Evolutionary conservation across 1,139 yeast genomes (phyloP).

Genomic region (Pneumocystis carinii): DNA sequence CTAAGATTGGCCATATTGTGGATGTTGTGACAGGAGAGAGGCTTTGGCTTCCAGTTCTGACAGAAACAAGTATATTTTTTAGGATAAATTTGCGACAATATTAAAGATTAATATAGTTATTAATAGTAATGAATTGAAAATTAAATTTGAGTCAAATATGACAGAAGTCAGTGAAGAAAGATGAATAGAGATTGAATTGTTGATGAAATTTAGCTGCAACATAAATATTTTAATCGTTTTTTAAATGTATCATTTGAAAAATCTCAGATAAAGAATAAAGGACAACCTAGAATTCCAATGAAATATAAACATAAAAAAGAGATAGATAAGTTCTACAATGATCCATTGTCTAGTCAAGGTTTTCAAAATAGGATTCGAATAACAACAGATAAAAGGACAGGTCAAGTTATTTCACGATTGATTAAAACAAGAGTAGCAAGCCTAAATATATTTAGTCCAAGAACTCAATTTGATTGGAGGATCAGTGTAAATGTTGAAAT

Average conservation of each 20-base stretch:
- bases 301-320: not conserved
- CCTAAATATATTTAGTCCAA: slow-evolving; percentile 13
- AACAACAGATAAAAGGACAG: not conserved
- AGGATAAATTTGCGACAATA: not conserved
- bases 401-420: not conserved
- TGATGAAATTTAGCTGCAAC: not conserved
- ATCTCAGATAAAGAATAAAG: not conserved
- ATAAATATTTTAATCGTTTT: not conserved
- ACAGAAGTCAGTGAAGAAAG: not conserved
- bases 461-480: slow-evolving; percentile 12
- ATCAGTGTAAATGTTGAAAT: slow-evolving; percentile 13
- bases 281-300: not conserved
- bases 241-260: not conserved
- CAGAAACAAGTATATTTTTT: not conserved
- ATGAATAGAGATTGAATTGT: not conserved
- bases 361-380: not conserved
- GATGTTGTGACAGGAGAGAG: not conserved
- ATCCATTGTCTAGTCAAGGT: not conserved
- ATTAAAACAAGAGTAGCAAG: slow-evolving; percentile 13
- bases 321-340: not conserved
- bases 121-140: not conserved
- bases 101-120: not conserved
- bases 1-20: not conserved
- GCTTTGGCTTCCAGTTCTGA: not conserved
- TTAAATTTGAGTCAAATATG: not conserved